Percentiles rank a stretch among this genome's conserved stretches.
These are phyloP conservation scores for Rutstroemia sp. DNA, from an alignment of 2,329 filamentous ascomycete genomes.

Conservation along the genomic window DNA sequence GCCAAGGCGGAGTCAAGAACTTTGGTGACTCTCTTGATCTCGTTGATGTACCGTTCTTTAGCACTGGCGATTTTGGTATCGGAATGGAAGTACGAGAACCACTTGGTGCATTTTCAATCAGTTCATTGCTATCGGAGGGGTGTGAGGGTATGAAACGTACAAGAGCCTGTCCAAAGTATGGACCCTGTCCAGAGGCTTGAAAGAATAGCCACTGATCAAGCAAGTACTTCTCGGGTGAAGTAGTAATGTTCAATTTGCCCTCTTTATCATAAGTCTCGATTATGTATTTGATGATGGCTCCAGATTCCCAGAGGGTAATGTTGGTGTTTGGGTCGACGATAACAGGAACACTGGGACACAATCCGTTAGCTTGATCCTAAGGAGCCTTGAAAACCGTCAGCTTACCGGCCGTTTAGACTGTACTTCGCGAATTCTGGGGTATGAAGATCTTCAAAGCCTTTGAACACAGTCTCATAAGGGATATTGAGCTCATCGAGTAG, in stretches of 20 bases:
- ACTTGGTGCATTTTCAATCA: not conserved
- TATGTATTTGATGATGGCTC: constrained; percentile 38
- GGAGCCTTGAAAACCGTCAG: not conserved
- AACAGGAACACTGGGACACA: constrained; percentile 15
- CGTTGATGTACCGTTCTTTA: not conserved
- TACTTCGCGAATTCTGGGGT: constrained; percentile 28
- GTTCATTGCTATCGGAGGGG: too few species aligned
- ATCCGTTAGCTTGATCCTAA: not conserved
- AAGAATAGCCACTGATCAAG: not conserved
- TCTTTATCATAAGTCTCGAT: constrained; percentile 34
- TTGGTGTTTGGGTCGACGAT: constrained; percentile 34
- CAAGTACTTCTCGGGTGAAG: not conserved
- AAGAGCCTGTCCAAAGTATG: not conserved
- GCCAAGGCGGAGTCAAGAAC: not conserved
- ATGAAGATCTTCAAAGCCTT: constrained; percentile 32
- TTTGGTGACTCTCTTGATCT: not conserved
- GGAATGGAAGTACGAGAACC: not conserved
- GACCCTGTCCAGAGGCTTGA: not conserved
- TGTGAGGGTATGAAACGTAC: too few species aligned
- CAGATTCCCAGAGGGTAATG: constrained; percentile 30
- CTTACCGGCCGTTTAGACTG: constrained; percentile 19
- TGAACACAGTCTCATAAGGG: constrained; percentile 12
- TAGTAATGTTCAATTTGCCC: not conserved
- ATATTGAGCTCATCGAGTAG: constrained; percentile 35
- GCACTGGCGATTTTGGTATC: not conserved